Percentiles rank a stretch among this genome's conserved stretches.
Conservation (phyloP, 192 early-diverging fungal species). For the Paraglomus occultum region DNA sequence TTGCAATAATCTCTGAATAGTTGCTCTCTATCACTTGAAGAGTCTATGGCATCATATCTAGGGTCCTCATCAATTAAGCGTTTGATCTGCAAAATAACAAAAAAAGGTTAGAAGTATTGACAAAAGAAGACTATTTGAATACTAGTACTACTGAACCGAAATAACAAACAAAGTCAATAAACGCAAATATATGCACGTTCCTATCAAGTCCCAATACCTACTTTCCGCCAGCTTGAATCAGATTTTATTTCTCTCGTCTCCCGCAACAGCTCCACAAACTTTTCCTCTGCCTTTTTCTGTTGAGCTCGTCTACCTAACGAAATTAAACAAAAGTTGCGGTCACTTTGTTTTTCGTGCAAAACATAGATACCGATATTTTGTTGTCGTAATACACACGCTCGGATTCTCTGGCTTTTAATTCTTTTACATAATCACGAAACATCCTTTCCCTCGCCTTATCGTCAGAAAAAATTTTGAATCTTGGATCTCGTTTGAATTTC, state of each 20-base stretch:
- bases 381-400: conserved; percentile 25
- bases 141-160: too few species aligned
- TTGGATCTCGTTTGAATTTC: conserved; percentile 63
- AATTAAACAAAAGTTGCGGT: background rate
- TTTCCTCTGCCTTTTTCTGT: conserved; percentile 43
- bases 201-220: background rate
- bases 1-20: conserved; percentile 65
- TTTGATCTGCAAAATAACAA: conserved; percentile 42
- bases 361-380: background rate
- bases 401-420: conserved; percentile 31
- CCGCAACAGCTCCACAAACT: conserved; percentile 57
- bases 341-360: background rate
- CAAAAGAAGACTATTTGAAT: too few species aligned
- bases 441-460: conserved; percentile 59
- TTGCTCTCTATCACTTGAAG: conserved; percentile 63
- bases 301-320: conserved; percentile 40
- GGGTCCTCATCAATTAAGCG: conserved; percentile 62
- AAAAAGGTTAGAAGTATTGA: background rate
- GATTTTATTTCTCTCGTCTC: conserved; percentile 55
- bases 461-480: conserved; percentile 56
- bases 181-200: too few species aligned
- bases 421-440: conserved; percentile 65
- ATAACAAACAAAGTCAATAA: too few species aligned
- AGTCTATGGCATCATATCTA: conserved; percentile 62
- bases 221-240: conserved; percentile 64